Conservation (phyloP, 306 rosid species). For the Sphenostylis stenocarpa region DNA sequence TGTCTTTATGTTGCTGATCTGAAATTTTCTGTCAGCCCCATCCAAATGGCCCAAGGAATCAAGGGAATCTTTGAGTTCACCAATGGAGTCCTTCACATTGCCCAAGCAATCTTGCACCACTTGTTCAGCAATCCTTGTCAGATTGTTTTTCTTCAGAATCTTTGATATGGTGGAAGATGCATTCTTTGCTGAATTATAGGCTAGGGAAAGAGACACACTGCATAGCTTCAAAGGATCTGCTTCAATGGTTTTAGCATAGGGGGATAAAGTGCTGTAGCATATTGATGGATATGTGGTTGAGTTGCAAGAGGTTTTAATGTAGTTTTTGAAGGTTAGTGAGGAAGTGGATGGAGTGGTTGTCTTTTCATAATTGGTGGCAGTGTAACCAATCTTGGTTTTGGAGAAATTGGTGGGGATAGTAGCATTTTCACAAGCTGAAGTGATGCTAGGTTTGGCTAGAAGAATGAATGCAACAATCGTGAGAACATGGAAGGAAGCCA, state of each 20-base stretch:
- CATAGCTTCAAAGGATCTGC: constrained; percentile 47
- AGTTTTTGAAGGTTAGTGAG: constrained; percentile 7
- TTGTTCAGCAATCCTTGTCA: constrained; percentile 1
- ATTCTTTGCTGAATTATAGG: constrained; percentile 34
- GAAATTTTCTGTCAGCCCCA: constrained; percentile 21
- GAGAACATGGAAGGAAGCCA: constrained; percentile 31
- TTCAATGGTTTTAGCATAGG: constrained; percentile 48
- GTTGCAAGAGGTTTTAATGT: constrained; percentile 44
- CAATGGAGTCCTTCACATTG: constrained; percentile 33
- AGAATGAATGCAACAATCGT: constrained; percentile 16
- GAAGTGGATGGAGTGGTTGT: not conserved
- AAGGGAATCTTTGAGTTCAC: constrained; percentile 38
- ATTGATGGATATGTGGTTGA: constrained; percentile 45
- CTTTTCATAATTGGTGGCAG: not conserved
- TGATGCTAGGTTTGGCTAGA: not conserved
- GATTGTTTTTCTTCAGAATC: not conserved
- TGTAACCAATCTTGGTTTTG: not conserved
- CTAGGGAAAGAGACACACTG: constrained; percentile 37
- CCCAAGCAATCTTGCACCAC: constrained; percentile 49
- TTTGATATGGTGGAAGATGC: constrained; percentile 31
- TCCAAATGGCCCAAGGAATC: constrained; percentile 26
- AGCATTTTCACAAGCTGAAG: constrained; percentile 8
- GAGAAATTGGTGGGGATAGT: not conserved
- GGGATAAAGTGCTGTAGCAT: constrained; percentile 47
- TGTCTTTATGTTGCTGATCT: constrained; percentile 42